Evolutionary conservation across 768 basidiomycete genomes (phyloP), one percentile per base, ranked within the genome.

Genomic region (Tylopilus intermedius): DNA sequence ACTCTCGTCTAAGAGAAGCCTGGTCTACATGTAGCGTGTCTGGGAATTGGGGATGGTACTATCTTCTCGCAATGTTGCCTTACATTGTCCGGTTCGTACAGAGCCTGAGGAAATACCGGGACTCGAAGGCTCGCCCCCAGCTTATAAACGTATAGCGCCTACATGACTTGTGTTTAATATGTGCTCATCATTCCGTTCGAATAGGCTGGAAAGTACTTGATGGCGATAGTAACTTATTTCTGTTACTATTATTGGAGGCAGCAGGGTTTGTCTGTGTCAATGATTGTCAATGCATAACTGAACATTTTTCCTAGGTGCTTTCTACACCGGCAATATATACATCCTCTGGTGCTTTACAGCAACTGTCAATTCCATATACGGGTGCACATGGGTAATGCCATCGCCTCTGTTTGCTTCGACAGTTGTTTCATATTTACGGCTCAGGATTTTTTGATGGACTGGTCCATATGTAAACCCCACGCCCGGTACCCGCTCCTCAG

Each of bases 381-480:
- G 83, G 5, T 78, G 79, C 38, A 66, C 80, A 35, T 97, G 95
- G 94, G 93, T 92, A 61, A 47, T 62, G 39, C 7, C 10, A 13
- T 35, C 14, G 1, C 14, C 35, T 49, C 10, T 11, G 14, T 18
- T 26, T 30, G 14, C 45, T 45, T 24, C 7, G 10, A 43, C 15
- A 22, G 13, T 15, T 9, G 30, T 40, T 6, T n/a, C 39, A 48
- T 22, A 21, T 33, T 33, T 33, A 29, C 48, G 32, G 37, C 44
- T 49, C 56, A 90, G 91, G 93, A 96, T 62, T 67, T 93, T 35
- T 65, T 88, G 14, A 89, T 95, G 82, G 95, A 98, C 66, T 97
- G 95, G 95, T 90, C 88, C 1, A 62, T 98, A 30, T 72, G 91
- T 39, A 76, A 80, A 52, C 74, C 78, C 4, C 82, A 73, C 51